Evolutionary conservation across 768 basidiomycete species (phyloP).

Genomic region (Astraeus odoratus): DNA sequence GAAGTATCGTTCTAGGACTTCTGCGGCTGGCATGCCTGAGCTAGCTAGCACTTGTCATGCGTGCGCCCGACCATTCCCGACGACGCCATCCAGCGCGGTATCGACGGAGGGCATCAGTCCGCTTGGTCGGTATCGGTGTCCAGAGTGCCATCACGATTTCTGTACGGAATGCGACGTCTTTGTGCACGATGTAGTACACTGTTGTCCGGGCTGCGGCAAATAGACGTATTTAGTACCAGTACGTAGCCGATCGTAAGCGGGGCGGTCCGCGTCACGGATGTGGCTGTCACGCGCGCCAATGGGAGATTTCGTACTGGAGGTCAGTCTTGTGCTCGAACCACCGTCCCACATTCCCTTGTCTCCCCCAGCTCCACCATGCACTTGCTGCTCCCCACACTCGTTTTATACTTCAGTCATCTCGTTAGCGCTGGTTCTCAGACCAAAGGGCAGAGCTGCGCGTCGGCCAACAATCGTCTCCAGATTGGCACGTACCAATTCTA

Average conservation of each 20-base stretch:
- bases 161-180: slow-evolving; percentile 96
- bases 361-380: slow-evolving; percentile 12
- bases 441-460: slow-evolving; percentile 43
- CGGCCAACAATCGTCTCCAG: slow-evolving; percentile 59
- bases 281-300: too few species aligned
- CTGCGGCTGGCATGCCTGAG: slow-evolving; percentile 31
- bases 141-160: slow-evolving; percentile 80
- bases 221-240: slow-evolving; percentile 22
- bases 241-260: background rate
- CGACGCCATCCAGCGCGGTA: slow-evolving; percentile 29
- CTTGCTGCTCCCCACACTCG: slow-evolving; percentile 39
- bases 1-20: slow-evolving; percentile 27
- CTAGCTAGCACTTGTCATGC: slow-evolving; percentile 56
- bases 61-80: slow-evolving; percentile 68
- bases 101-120: slow-evolving; percentile 69
- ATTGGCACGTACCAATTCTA: slow-evolving; percentile 74
- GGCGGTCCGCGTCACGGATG: too few species aligned
- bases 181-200: slow-evolving; percentile 91
- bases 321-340: background rate
- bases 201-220: slow-evolving; percentile 81
- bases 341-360: background rate
- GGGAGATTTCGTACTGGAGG: too few species aligned
- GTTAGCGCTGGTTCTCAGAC: slow-evolving; percentile 42
- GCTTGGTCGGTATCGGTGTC: slow-evolving; percentile 83
- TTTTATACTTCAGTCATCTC: slow-evolving; percentile 42